Percentiles rank a stretch among this genome's conserved stretches.
These are phyloP conservation scores for Triticum timopheevii DNA, from an alignment of 176 grass and related monocot species.

Conservation along the genomic window DNA sequence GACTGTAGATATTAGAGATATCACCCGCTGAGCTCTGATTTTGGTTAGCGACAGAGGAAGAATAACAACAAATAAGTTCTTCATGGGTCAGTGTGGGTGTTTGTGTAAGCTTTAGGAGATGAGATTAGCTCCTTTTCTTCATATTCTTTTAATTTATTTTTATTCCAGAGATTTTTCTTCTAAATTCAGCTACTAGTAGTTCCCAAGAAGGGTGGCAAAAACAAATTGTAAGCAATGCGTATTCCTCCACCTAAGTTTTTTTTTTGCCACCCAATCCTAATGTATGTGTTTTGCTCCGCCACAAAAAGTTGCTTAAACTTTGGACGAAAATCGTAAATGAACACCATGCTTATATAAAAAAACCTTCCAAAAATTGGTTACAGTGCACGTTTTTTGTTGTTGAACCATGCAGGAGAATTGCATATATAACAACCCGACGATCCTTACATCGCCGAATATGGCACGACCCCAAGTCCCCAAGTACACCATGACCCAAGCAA, in stretches of 20 bases:
- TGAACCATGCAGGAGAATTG: too few species aligned
- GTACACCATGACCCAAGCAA: too few species aligned
- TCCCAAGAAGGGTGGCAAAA: neutral
- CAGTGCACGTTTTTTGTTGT: too few species aligned
- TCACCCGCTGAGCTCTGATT: neutral
- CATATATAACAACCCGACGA: too few species aligned
- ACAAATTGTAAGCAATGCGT: neutral
- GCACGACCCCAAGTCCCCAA: too few species aligned
- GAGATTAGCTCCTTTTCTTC: neutral
- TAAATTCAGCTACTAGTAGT: neutral
- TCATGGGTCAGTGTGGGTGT: constrained; percentile 8
- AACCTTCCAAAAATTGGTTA: too few species aligned
- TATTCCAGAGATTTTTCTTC: neutral
- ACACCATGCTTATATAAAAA: too few species aligned
- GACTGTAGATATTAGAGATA: neutral
- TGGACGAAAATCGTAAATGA: too few species aligned
- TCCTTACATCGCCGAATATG: too few species aligned
- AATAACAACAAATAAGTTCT: constrained; percentile 13
- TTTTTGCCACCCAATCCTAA: too few species aligned
- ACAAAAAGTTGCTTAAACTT: too few species aligned
- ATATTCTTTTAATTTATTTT: neutral
- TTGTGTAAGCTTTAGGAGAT: constrained; percentile 13
- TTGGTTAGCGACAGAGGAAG: constrained; percentile 21
- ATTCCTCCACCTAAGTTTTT: neutral
- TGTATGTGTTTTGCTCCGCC: too few species aligned